Evolutionary conservation across 306 rosid species (phyloP).

Genomic region (Canavalia ensiformis): DNA sequence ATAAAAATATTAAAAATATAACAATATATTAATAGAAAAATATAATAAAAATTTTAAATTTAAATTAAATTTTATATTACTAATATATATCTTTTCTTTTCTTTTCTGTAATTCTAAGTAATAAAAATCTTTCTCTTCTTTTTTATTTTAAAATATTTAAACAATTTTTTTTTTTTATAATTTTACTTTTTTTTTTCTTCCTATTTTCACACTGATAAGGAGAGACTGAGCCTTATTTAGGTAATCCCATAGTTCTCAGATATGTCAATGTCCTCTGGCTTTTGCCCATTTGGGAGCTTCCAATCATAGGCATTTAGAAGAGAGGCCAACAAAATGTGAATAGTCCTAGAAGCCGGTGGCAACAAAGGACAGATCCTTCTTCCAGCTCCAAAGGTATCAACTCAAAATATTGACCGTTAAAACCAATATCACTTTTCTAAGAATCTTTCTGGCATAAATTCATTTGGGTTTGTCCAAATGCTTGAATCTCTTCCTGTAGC

Average conservation of each 20-base stretch:
- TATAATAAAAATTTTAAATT: too few relatives aligned
- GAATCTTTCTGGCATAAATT: conserved; percentile 51
- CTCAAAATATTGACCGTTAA: conserved; percentile 35
- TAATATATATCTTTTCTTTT: too few relatives aligned
- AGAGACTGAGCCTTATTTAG: conserved; percentile 29
- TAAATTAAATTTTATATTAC: too few relatives aligned
- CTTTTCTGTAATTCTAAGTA: too few relatives aligned
- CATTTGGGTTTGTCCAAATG: conserved; percentile 43
- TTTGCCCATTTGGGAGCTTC: conserved; percentile 16
- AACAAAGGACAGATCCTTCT: conserved; percentile 44
- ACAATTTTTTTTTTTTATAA: too few relatives aligned
- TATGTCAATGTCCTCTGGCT: conserved; percentile 30
- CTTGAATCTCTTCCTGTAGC: conserved; percentile 46
- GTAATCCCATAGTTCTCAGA: conserved; percentile 29
- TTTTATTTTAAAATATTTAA: too few relatives aligned
- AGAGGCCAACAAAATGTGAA: conserved; percentile 25
- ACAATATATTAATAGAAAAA: too few relatives aligned
- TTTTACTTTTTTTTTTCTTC: too few relatives aligned
- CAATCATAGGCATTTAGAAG: conserved; percentile 34
- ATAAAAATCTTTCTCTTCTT: too few relatives aligned
- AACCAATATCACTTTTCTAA: conserved; percentile 41
- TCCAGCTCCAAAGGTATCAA: conserved; percentile 31
- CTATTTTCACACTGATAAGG: too few relatives aligned
- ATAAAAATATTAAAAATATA: too few relatives aligned
- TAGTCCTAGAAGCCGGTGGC: conserved; percentile 18